These are phyloP conservation scores for Globisporangium yorkense DNA, from an alignment of 352 stramenopile genomes.

Conservation along the genomic window DNA sequence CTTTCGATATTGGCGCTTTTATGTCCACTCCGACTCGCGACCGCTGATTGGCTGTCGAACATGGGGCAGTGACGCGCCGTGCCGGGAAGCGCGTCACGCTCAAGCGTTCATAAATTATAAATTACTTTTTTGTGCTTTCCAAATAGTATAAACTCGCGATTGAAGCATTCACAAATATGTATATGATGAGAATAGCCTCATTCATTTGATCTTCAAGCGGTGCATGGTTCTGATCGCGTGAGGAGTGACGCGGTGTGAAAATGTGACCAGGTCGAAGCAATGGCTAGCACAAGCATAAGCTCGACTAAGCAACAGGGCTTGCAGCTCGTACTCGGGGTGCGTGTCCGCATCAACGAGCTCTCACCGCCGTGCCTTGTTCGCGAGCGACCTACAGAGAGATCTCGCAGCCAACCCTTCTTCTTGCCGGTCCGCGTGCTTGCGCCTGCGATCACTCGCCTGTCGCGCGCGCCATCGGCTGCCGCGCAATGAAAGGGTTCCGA, in stretches of 20 bases:
- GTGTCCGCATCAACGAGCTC: no score
- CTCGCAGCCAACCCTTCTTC: no score
- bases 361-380: no score
- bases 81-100: not conserved
- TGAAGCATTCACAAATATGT: not conserved
- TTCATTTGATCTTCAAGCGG: not conserved
- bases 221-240: not conserved
- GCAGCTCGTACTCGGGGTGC: no score
- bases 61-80: not conserved
- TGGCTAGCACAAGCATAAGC: no score
- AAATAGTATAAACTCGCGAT: not conserved
- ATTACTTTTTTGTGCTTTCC: not conserved
- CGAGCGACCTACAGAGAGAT: no score
- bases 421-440: not conserved
- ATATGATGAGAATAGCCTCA: not conserved
- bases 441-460: not conserved
- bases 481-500: no score
- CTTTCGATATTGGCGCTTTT: not conserved
- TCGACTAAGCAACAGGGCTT: no score
- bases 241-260: not conserved
- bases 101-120: not conserved
- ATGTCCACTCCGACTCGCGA: not conserved
- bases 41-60: conserved; percentile 1
- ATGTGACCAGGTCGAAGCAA: no score
- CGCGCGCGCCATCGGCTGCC: no score